Base-by-base conservation (phyloP, 2,329 filamentous ascomycete species). In the Bipolaris oryzae region DNA sequence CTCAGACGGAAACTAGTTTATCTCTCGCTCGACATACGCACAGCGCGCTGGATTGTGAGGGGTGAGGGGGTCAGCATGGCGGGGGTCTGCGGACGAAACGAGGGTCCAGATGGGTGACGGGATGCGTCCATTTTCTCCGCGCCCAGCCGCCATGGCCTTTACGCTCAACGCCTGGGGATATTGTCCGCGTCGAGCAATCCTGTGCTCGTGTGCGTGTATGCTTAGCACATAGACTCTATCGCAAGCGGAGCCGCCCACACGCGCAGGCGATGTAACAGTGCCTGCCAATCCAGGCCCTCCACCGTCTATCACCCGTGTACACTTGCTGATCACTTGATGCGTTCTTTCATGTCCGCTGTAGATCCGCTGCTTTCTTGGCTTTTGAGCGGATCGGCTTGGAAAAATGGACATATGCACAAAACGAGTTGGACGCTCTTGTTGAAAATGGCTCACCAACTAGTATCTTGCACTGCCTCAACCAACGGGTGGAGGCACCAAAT, bases 391-490 rank as follows among this genome's bases (percentile, higher is more conserved):
- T 37, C 38, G 33, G 28, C 42, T 52, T 39, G 53, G 34, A 20
- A 53, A 31, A 16, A 31, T 41, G 34, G 42, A 42, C 23, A 18
- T 23, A 25, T 53, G 31, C 34, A 42, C 31, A 20, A 37, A 16
- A 47, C 10, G 16, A 28, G 20, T 45, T 25, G 20, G 6, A 16
- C 7, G 42, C 25, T 7, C 21, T 15, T 21, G 28, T 11, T 7
- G 31, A 53, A 53, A 56, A 56, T 56, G 37, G 28, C 53, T 53
- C 53, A 46, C 13, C 7, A 31, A 31, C 10, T 31, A 45, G 18
- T 20, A 15, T 9, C 37, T 47, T 53, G 53, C 53, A 56, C 53
- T 38, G 53, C 49, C 53, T 56, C 53, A 20, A 28, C 7, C 3
- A n/a, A 33, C 42, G 13, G 18, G 25, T 25, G 31, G 42, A 42